These are phyloP conservation scores for Gynochthodes officinalis DNA, from an alignment of 257 asterid genomes.

Conservation along the genomic window DNA sequence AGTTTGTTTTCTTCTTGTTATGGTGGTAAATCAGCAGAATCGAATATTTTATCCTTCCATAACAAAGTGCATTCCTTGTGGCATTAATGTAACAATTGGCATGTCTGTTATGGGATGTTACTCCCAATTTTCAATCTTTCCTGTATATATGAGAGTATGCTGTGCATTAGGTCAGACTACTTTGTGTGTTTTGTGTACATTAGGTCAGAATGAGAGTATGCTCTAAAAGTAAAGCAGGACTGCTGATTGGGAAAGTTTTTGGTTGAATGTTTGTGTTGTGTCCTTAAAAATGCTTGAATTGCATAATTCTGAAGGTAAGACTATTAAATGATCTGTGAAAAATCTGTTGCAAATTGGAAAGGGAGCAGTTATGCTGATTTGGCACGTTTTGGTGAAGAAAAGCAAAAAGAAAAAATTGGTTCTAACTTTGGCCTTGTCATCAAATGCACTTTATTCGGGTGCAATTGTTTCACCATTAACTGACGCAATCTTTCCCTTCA, in stretches of 20 bases:
- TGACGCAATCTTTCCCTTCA: neutral
- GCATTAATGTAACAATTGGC: neutral
- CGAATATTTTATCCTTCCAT: neutral
- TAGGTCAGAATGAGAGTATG: neutral
- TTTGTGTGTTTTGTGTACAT: neutral
- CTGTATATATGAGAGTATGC: neutral
- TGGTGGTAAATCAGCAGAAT: neutral
- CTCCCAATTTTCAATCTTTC: neutral
- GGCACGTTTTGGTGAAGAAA: neutral
- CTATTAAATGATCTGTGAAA: neutral
- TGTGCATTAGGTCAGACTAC: neutral
- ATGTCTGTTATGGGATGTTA: neutral
- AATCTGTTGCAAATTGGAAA: neutral
- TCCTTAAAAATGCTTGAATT: neutral
- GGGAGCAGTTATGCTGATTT: neutral
- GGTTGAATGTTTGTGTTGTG: neutral
- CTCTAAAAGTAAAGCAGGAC: neutral
- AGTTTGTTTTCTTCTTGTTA: neutral
- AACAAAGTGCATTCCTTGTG: neutral
- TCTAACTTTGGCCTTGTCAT: neutral
- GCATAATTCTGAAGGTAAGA: neutral
- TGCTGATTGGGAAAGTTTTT: neutral
- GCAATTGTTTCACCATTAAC: neutral
- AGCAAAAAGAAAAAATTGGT: neutral
- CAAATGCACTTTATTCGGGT: neutral